phyloP scores from a whole-genome alignment of 1,284 basidiomycete genomes.

The Pterulicium gracile region DNA sequence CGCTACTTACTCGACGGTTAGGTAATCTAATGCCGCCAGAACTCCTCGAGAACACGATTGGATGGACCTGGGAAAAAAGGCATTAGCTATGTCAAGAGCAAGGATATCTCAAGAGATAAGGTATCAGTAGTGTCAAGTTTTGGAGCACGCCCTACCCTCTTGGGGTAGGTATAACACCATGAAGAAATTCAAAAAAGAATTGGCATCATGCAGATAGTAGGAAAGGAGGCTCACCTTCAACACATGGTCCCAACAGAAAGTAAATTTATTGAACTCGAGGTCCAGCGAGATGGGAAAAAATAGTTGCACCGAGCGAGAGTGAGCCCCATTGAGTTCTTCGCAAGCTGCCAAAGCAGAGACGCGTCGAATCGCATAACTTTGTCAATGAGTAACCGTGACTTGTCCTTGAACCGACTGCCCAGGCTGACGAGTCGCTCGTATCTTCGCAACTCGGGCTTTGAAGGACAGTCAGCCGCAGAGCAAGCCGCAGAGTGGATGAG shows the following conservation, averaged over 20 bases:
- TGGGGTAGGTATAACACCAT: slow-evolving; percentile 59
- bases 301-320: slow-evolving; percentile 58
- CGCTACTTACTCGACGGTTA: too few species aligned
- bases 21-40: too few species aligned
- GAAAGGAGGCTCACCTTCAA: slow-evolving; percentile 23
- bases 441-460: slow-evolving; percentile 54
- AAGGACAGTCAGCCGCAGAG: slow-evolving; percentile 23
- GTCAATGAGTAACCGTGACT: slow-evolving; percentile 68
- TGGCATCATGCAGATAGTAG: slow-evolving; percentile 35
- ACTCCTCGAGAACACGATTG: too few species aligned
- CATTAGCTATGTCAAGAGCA: too few species aligned
- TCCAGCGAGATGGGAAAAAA: slow-evolving; percentile 41
- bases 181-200: slow-evolving; percentile 73
- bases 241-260: neutral
- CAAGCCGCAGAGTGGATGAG: slow-evolving; percentile 47
- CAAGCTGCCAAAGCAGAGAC: slow-evolving; percentile 25
- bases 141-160: slow-evolving; percentile 54
- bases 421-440: slow-evolving; percentile 51
- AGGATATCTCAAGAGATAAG: slow-evolving; percentile 3
- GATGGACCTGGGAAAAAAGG: too few species aligned
- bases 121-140: slow-evolving; percentile 61
- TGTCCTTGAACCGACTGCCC: slow-evolving; percentile 25
- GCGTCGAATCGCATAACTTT: slow-evolving; percentile 77
- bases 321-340: slow-evolving; percentile 76
- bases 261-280: slow-evolving; percentile 16